Evolutionary conservation across 805 yeast species (phyloP).

Genomic region (Candida awuae): DNA sequence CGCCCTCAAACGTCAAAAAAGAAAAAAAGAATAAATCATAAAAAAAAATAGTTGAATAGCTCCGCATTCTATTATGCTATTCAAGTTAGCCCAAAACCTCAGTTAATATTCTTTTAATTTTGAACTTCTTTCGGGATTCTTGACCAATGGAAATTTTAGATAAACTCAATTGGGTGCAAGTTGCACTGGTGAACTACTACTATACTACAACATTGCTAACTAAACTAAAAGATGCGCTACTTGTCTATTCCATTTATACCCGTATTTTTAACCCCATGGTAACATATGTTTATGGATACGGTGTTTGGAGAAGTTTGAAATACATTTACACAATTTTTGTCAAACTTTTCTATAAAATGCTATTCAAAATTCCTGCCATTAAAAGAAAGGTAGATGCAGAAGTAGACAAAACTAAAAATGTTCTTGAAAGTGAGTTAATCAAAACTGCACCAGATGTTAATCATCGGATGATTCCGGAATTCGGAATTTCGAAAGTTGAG

Average conservation of each 20-base stretch:
- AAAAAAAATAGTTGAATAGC: too few species aligned
- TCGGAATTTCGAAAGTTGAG: constrained; percentile 43
- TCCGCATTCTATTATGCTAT: too few species aligned
- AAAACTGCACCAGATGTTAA: constrained; percentile 39
- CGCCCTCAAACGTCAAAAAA: too few species aligned
- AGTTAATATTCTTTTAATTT: too few species aligned
- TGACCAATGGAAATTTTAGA: neutral
- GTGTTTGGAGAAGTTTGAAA: constrained; percentile 14
- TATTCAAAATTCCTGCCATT: constrained; percentile 30
- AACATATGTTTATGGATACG: constrained; percentile 21
- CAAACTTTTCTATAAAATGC: constrained; percentile 7
- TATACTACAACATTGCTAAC: neutral
- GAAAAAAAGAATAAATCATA: too few species aligned
- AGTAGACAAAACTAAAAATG: constrained; percentile 37
- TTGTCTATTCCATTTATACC: constrained; percentile 8
- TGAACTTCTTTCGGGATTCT: too few species aligned
- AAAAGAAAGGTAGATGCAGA: constrained; percentile 53
- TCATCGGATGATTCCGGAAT: constrained; percentile 46
- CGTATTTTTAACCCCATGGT: constrained; percentile 7
- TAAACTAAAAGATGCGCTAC: constrained; percentile 15
- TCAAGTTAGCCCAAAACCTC: too few species aligned
- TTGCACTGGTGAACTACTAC: neutral
- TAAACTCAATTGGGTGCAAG: neutral
- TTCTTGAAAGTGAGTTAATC: constrained; percentile 52
- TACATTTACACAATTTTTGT: constrained; percentile 5